Base-by-base conservation (phyloP, 2,329 filamentous ascomycete species). In the Hypoxylon sp. region DNA sequence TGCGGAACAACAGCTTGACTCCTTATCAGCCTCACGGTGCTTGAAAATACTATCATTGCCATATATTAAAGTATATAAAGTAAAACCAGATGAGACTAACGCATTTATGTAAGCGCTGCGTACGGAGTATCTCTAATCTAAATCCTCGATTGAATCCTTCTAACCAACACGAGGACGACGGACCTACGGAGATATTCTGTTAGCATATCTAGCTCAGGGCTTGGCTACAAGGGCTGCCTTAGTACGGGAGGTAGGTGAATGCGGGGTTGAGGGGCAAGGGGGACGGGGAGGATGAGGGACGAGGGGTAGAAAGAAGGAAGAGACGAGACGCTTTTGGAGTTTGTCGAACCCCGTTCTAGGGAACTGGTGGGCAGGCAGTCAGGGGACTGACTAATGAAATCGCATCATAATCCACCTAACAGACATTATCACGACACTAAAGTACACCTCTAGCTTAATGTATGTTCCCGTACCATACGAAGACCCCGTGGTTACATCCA, bases 141-240 rank as follows among this genome's bases (percentile, higher is more conserved):
- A 32, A 32, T 28, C 8, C 28, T 55, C 34, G 49, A 56, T 58
- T 50, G 43, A 49, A 57, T 54, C 58, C 46, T 65, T 56, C 51
- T 20, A 22, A n/a, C 47, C 43, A 57, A 48, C 65, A 68, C 59
- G 65, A 57, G 65, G 54, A n/a, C 50, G 47, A 63, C 65, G 65
- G 65, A 66, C 50, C 62, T 68, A 57, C 65, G 65, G 65, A 65
- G 51, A 59, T 53, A 64, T 64, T 59, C 49, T 28, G 50, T 56
- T 41, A 51, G 63, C 34, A 60, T 60, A 50, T 49, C 65, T 68
- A 67, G 54, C 55, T 52, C 24, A 59, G 30, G 48, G 47, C 62
- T 63, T 65, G 62, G 65, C 65, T 65, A 54, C 62, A 57, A 65
- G 62, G 59, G 56, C 56, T 59, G 20, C 19, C 22, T 47, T 56